phyloP scores from a whole-genome alignment of 352 stramenopile species.

The Globisporangium paroecandrum region DNA sequence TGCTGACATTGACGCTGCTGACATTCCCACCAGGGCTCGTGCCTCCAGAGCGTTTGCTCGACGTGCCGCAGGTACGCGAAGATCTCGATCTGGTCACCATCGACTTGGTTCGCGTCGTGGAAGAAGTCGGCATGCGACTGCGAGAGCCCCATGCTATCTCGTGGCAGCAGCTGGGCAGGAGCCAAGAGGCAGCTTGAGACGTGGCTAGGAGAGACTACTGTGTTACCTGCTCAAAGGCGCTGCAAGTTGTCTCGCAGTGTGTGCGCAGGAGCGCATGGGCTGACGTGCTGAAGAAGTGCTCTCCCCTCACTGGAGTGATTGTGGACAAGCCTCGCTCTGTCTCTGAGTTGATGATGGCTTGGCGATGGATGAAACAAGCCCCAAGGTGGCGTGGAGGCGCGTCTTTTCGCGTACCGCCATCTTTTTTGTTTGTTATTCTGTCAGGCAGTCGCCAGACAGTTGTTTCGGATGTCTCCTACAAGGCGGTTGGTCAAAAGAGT shows the following conservation, averaged over 20 bases:
- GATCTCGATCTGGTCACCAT: conserved; percentile 40
- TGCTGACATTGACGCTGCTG: conserved; percentile 15
- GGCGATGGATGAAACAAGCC: too few species aligned
- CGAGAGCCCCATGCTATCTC: conserved; percentile 31
- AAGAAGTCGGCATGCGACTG: conserved; percentile 58
- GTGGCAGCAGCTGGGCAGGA: neutral
- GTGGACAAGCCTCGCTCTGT: too few species aligned
- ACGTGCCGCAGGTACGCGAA: conserved; percentile 40
- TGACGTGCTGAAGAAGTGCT: too few species aligned
- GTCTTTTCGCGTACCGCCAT: neutral
- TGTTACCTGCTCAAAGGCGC: neutral
- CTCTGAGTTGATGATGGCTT: too few species aligned
- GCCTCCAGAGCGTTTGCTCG: conserved; percentile 42
- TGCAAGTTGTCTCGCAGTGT: neutral
- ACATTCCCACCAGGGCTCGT: conserved; percentile 31
- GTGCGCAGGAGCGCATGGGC: too few species aligned
- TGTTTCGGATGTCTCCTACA: too few species aligned
- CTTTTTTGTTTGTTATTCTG: neutral
- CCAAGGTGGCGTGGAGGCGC: neutral
- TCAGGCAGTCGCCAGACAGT: neutral
- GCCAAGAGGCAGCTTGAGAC: neutral
- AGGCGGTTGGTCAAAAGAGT: too few species aligned
- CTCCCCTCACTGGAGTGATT: too few species aligned
- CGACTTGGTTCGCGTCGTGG: conserved; percentile 22
- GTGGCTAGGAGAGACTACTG: neutral